phyloP scores from a whole-genome alignment of 2,329 filamentous ascomycete genomes.

The Mycocentrospora acerina region DNA sequence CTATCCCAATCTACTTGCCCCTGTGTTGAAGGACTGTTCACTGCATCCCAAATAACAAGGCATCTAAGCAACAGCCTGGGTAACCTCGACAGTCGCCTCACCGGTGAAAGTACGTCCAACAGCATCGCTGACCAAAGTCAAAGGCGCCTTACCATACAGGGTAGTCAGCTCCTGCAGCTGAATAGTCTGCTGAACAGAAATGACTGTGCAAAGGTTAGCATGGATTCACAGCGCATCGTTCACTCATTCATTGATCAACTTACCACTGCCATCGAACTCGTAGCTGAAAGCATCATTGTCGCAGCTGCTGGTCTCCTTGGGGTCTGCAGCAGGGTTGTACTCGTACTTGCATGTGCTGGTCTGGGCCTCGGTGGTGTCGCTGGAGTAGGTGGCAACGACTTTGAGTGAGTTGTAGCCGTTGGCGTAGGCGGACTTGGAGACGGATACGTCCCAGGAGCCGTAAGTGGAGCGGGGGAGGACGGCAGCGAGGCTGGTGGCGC shows the following conservation, averaged over 20 bases:
- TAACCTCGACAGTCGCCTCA: constrained; percentile 7
- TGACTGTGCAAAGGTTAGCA: constrained; percentile 4
- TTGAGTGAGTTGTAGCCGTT: constrained; percentile 7
- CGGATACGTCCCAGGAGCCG: constrained; percentile 6
- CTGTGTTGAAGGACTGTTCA: too few species aligned
- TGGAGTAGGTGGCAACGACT: constrained; percentile 9
- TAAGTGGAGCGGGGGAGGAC: constrained; percentile 5
- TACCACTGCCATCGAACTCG: constrained; percentile 8
- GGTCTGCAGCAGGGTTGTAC: neutral
- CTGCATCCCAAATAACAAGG: neutral
- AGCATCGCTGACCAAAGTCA: constrained; percentile 1
- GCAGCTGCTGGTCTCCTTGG: neutral
- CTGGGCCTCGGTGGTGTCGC: constrained; percentile 2
- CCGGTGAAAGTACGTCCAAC: constrained; percentile 2
- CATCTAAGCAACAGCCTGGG: constrained; percentile 10
- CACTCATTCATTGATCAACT: too few species aligned
- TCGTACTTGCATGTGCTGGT: constrained; percentile 2
- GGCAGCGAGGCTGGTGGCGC: constrained; percentile 3
- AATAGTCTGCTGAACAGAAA: constrained; percentile 11
- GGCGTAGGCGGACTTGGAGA: constrained; percentile 3
- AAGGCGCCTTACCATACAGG: constrained; percentile 9
- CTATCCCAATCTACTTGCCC: too few species aligned
- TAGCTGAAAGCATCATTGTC: constrained; percentile 7
- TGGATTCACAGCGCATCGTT: neutral
- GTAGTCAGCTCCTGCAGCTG: constrained; percentile 9